phyloP scores from a whole-genome alignment of 352 stramenopile species.

The Phytophthora tentaculata region DNA sequence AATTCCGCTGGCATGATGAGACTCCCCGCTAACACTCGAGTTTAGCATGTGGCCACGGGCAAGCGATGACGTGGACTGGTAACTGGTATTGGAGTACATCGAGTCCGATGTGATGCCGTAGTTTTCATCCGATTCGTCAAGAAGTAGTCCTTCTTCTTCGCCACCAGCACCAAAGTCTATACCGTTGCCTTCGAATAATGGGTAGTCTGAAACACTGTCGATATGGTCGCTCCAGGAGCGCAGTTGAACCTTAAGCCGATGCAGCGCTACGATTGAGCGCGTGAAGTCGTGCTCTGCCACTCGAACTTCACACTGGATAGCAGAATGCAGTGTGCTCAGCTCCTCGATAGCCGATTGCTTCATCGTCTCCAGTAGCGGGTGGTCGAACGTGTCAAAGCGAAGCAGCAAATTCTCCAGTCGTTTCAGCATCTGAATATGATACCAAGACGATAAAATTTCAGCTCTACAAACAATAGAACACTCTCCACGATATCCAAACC shows the following conservation, averaged over 20 bases:
- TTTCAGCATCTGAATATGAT: slow-evolving; percentile 41
- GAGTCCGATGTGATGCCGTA: slow-evolving; percentile 66
- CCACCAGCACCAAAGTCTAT: slow-evolving; percentile 50
- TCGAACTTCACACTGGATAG: slow-evolving; percentile 70
- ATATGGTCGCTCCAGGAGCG: slow-evolving; percentile 84
- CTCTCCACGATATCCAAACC: background rate
- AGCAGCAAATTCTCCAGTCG: slow-evolving; percentile 62
- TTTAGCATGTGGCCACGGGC: slow-evolving; percentile 32
- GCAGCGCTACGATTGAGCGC: slow-evolving; percentile 72
- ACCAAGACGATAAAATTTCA: slow-evolving; percentile 4
- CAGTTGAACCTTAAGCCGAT: slow-evolving; percentile 71
- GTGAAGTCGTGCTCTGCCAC: slow-evolving; percentile 83
- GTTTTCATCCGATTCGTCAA: slow-evolving; percentile 53
- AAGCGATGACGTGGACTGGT: slow-evolving; percentile 37
- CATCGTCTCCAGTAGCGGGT: slow-evolving; percentile 72
- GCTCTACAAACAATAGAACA: background rate
- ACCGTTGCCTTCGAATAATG: slow-evolving; percentile 64
- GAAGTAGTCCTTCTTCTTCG: slow-evolving; percentile 34
- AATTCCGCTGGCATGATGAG: slow-evolving; percentile 10
- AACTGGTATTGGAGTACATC: slow-evolving; percentile 70
- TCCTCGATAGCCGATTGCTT: slow-evolving; percentile 79
- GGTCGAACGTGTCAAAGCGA: slow-evolving; percentile 65
- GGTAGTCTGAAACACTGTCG: slow-evolving; percentile 78
- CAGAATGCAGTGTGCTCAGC: slow-evolving; percentile 66
- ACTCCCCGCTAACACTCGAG: slow-evolving; percentile 25